Conservation (phyloP, 2,329 filamentous ascomycete genomes). For the Exserohilum rostratum region DNA sequence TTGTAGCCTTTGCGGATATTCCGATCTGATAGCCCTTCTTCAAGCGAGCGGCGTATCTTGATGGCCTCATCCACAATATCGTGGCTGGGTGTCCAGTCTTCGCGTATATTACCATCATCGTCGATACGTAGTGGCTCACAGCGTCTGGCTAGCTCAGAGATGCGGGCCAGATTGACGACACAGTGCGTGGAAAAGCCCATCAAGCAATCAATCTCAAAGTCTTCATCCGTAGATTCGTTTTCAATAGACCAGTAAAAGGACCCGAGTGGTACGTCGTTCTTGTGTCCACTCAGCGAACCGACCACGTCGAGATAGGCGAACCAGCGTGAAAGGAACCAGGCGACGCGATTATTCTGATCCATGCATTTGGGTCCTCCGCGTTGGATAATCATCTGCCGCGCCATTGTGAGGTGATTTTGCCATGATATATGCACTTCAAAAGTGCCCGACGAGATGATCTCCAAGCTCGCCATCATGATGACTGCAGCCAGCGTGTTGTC, state of each 20-base stretch:
- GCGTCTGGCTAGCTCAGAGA: constrained; percentile 72
- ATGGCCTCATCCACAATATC: constrained; percentile 63
- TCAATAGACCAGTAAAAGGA: constrained; percentile 50
- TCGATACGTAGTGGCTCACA: constrained; percentile 72
- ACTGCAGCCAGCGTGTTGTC: constrained; percentile 78
- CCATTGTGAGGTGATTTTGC: constrained; percentile 78
- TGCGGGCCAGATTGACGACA: constrained; percentile 71
- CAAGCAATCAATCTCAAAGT: constrained; percentile 77
- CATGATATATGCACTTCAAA: constrained; percentile 82
- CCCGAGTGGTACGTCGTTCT: constrained; percentile 51
- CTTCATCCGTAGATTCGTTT: constrained; percentile 63
- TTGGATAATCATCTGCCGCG: constrained; percentile 74
- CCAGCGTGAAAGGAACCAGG: constrained; percentile 80
- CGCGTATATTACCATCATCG: constrained; percentile 55
- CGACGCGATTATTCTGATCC: constrained; percentile 58
- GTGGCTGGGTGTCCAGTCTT: constrained; percentile 64
- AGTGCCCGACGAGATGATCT: constrained; percentile 81
- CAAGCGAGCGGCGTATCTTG: constrained; percentile 66
- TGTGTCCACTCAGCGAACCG: constrained; percentile 69
- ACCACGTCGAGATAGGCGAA: constrained; percentile 83
- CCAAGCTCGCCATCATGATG: constrained; percentile 82
- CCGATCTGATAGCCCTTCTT: constrained; percentile 55
- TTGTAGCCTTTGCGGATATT: constrained; percentile 51
- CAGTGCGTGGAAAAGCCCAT: constrained; percentile 78
- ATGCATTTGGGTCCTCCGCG: constrained; percentile 65